Evolutionary conservation across 495 filamentous ascomycete species (phyloP), one percentile per base, ranked within the genome.

Genomic region (Venustampulla echinocandica): DNA sequence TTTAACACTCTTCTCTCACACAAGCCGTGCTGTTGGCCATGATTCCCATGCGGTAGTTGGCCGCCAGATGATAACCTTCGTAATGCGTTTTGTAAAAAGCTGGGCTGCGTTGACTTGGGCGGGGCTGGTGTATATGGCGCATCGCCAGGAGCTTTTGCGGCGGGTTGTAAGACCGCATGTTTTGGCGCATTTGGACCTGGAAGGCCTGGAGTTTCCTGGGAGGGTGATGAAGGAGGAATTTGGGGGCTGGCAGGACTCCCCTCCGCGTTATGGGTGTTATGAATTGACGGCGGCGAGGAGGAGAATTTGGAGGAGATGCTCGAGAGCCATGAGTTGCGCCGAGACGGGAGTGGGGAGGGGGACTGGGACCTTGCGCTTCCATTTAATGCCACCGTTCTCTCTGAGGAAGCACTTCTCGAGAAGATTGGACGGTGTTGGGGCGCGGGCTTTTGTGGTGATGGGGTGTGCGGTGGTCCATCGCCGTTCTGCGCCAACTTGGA

Each of bases 261-360:
- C 51, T 50, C 60, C 20, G 70, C 57, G 46, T 62, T 64, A 42
- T 70, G 65, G 41, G 62, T 65, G 37, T 17, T 61, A n/a, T n/a
- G n/a, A n/a, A n/a, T n/a, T n/a, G n/a, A n/a, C n/a, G 42, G 7
- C n/a, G 66, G 65, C 27, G 69, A 66, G 10, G 76, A 76, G 6
- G 86, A 88, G 66, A 98, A 95, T 58, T 92, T 96, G 47, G 87
- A 93, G 52, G 87, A 94, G 42, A 96, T 73, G 51, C 76, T 93
- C 23, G 85, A 87, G 47, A 98, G 84, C 90, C 90, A 98, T 17
- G 89, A 94, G 32, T 77, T 82, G 47, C 82, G 71, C 45, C 88
- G 70, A 42, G 72, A 67, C 0, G 66, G 59, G 27, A 64, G 55
- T 1, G 64, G 60, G 9, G 52, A 54, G 4, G 60, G 50, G 0